Evolutionary conservation across 208 protist species (phyloP), one percentile per base, ranked within the genome.

Genomic region (Leishmania braziliensis): DNA sequence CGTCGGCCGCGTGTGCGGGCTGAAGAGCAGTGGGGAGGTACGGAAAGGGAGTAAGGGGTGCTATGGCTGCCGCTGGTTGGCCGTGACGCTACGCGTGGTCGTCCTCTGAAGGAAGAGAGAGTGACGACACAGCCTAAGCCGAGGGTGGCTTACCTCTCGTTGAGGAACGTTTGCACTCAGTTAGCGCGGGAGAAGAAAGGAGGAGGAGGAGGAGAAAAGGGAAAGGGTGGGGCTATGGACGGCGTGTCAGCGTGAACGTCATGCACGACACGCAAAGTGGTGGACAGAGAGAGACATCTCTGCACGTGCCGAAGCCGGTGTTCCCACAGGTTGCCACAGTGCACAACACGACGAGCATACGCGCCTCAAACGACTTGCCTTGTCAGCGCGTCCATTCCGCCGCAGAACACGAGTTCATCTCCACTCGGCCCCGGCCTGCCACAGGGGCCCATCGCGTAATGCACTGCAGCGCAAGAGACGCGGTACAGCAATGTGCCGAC

Each of bases 381-480:
- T 68, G 12, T 10, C 23, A 18, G 16, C 60, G 26, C n/a, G 60
- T 36, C 1, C 60, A 6, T 73, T 73, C 26, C 33, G 26, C 69
- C 46, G 18, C 9, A 51, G 5, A 50, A 12, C 46, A 53, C 36
- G 9, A 53, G 12, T 23, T 51, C 10, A 5, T 20, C 46, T 1
- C 69, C 69, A 33, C 23, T 16, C 12, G 8, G 14, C 26, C 20
- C 39, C 36, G 66, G 36, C 18, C 23, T 43, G 8, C 29, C 66
- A 71, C 66, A 71, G 66, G 66, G 26, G 23, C 39, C 66, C 66
- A 71, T n/a, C 39, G 66, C 66, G 66, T 26, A 43, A 43, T 33
- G 66, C 23, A 46, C 48, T 29, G 66, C 66, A 71, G 39, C 39
- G 0, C 39, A 18, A 48, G 6, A 51, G 12, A 14, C 20, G 39